Evolutionary conservation across 768 basidiomycete species (phyloP).

Genomic region (Mycena chlorophos): DNA sequence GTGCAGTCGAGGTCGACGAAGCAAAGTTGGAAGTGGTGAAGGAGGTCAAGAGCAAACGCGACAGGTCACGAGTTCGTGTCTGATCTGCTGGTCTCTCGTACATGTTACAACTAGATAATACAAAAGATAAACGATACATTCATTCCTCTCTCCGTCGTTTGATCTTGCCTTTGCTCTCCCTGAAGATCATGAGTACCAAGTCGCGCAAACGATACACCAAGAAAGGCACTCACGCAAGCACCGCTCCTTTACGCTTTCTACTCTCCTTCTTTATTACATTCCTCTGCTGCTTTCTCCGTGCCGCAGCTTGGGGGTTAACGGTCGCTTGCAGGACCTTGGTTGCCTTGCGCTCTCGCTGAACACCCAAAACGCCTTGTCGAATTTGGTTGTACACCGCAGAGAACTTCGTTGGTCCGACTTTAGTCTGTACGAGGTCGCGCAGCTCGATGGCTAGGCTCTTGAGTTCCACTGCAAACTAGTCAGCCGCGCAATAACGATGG

Average conservation of each 20-base stretch:
- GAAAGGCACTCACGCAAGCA: slow-evolving; percentile 52
- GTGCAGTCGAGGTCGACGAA: too few species aligned
- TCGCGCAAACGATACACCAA: slow-evolving; percentile 5
- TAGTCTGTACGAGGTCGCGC: slow-evolving; percentile 81
- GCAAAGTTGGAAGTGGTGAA: too few species aligned
- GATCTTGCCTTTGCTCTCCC: slow-evolving; percentile 50
- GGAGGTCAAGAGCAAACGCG: too few species aligned
- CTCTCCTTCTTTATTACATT: slow-evolving; percentile 83
- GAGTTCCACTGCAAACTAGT: slow-evolving; percentile 64
- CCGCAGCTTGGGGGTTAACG: slow-evolving; percentile 73
- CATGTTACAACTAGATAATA: not conserved
- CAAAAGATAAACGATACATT: slow-evolving; percentile 1
- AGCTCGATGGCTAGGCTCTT: slow-evolving; percentile 80
- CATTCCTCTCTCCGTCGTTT: slow-evolving; percentile 46
- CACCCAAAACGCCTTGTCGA: slow-evolving; percentile 63
- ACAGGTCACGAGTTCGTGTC: too few species aligned
- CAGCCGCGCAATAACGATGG: not conserved
- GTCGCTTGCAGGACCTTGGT: slow-evolving; percentile 60
- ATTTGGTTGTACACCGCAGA: slow-evolving; percentile 77
- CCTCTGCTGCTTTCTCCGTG: slow-evolving; percentile 69
- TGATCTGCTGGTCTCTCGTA: too few species aligned
- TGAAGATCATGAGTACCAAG: slow-evolving; percentile 21
- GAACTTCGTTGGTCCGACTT: slow-evolving; percentile 88
- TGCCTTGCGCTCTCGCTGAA: slow-evolving; percentile 72
- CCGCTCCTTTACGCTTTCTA: slow-evolving; percentile 70